Evolutionary conservation across 140 eudicot species (phyloP).

Genomic region (Senecio squalidus): DNA sequence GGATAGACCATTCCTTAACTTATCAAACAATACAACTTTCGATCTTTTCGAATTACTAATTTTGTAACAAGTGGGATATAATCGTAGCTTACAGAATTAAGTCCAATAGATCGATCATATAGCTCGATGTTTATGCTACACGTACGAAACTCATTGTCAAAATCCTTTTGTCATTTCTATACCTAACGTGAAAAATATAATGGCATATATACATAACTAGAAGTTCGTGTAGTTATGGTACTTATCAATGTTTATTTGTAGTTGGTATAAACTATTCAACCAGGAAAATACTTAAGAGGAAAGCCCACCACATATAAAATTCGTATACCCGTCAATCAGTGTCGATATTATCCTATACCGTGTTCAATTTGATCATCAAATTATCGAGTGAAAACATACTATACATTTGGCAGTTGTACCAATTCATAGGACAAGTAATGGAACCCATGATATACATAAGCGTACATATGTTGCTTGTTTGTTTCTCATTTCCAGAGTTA

Average conservation of each 20-base stretch:
- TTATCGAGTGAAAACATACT: conserved; percentile 2
- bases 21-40: conserved; percentile 12
- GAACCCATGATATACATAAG: too few species aligned
- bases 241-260: conserved; percentile 16
- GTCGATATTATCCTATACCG: conserved; percentile 2
- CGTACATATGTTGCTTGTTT: too few species aligned
- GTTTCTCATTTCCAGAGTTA: too few species aligned
- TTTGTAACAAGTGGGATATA: conserved; percentile 23
- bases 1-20: conserved; percentile 22
- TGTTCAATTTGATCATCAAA: conserved; percentile 3
- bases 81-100: neutral
- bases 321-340: conserved; percentile 6
- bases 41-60: conserved; percentile 17
- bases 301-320: neutral
- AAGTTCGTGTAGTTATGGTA: conserved; percentile 23
- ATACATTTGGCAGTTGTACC: neutral
- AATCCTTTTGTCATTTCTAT: conserved; percentile 27
- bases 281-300: conserved; percentile 1
- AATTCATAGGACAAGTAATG: neutral
- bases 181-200: conserved; percentile 30
- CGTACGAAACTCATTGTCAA: neutral
- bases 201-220: conserved; percentile 24
- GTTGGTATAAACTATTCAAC: too few species aligned
- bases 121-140: conserved; percentile 6
- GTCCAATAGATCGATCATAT: neutral